Conservation (phyloP, 2,329 filamentous ascomycete genomes). For the Beauveria scarabaeidicola region DNA sequence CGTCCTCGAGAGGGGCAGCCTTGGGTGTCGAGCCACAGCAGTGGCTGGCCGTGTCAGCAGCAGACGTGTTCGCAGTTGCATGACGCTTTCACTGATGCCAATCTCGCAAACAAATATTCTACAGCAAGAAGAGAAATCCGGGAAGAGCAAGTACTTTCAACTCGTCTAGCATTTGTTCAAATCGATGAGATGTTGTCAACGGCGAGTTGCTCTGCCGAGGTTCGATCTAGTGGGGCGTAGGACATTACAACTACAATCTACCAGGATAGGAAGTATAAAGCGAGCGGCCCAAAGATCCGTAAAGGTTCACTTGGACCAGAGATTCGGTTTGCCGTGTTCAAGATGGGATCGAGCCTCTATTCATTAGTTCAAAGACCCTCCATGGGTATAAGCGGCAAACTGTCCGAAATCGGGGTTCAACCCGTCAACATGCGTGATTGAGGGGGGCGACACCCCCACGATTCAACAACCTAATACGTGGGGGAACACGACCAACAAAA, state of each 20-base stretch:
- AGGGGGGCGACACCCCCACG: not conserved
- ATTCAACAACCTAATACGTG: too few relatives aligned
- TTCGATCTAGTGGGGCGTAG: not conserved
- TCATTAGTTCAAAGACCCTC: not conserved
- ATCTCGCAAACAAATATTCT: too few relatives aligned
- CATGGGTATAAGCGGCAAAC: not conserved
- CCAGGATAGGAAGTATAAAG: not conserved
- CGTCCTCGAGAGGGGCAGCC: not conserved
- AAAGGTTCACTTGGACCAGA: too few relatives aligned
- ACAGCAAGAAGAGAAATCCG: too few relatives aligned
- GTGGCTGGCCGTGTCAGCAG: not conserved
- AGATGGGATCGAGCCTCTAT: not conserved
- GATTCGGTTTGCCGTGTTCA: not conserved
- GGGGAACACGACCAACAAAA: too few relatives aligned
- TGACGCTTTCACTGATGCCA: not conserved
- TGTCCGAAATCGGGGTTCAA: not conserved
- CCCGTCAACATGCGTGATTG: not conserved
- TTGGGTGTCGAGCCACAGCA: not conserved
- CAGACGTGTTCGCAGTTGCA: not conserved
- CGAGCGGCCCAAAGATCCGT: not conserved
- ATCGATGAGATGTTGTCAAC: not conserved
- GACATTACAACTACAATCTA: not conserved
- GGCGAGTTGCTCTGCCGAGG: not conserved
- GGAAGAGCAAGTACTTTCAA: too few relatives aligned
- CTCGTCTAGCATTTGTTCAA: not conserved